phyloP scores from a whole-genome alignment of 2,329 filamentous ascomycete genomes.

The Aquanectria penicillioides region DNA sequence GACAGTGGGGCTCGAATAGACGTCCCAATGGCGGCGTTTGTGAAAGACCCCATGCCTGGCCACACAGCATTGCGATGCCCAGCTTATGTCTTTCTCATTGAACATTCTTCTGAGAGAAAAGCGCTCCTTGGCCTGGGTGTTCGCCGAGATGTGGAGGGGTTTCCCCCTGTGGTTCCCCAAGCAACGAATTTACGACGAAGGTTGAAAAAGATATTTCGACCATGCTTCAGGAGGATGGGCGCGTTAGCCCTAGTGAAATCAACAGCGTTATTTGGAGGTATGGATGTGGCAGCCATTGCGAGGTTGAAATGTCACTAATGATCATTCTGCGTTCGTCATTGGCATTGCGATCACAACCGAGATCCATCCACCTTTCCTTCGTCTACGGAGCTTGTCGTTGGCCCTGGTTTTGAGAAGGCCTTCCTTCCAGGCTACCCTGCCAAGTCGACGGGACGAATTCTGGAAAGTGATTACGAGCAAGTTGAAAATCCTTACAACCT shows the following conservation, averaged over 20 bases:
- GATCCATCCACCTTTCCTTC: slow-evolving; percentile 26
- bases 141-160: slow-evolving; percentile 14
- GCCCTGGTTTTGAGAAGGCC: slow-evolving; percentile 23
- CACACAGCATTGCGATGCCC: neutral
- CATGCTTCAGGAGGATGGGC: slow-evolving; percentile 10
- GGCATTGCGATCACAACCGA: slow-evolving; percentile 29
- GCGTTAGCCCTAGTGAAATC: neutral
- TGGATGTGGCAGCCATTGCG: neutral
- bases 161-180: slow-evolving; percentile 8
- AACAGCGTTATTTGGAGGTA: slow-evolving; percentile 31
- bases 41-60: neutral
- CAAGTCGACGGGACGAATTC: neutral
- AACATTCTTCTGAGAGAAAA: slow-evolving; percentile 9
- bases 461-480: slow-evolving; percentile 24
- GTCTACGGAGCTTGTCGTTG: slow-evolving; percentile 24
- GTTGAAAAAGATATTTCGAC: slow-evolving; percentile 23
- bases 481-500: too few relatives aligned
- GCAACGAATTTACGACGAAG: neutral
- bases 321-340: slow-evolving; percentile 1
- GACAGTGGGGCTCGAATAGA: neutral
- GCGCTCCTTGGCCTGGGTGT: slow-evolving; percentile 26
- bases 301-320: too few relatives aligned
- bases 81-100: slow-evolving; percentile 21
- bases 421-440: slow-evolving; percentile 29
- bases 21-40: neutral